Percentiles rank a stretch among this genome's conserved stretches.
phyloP scores from a whole-genome alignment of 2,329 filamentous ascomycete genomes.

The Capronia epimyces region DNA sequence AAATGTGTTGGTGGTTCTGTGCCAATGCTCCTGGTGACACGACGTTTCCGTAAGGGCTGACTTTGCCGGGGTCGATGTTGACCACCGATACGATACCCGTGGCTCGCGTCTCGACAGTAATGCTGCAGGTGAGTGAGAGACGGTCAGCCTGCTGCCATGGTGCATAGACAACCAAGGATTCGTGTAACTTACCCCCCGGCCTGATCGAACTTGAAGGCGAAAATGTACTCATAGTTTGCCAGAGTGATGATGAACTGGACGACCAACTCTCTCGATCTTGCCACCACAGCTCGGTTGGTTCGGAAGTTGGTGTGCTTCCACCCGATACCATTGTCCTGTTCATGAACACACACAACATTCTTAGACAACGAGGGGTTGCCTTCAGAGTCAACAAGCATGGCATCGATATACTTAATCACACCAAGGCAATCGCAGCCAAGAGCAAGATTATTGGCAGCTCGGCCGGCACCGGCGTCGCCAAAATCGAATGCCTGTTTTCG shows the following conservation, averaged over 20 bases:
- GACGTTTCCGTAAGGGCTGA: conserved; percentile 54
- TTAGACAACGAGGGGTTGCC: conserved; percentile 50
- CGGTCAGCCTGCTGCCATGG: neutral
- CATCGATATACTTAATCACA: conserved; percentile 61
- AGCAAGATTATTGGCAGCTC: conserved; percentile 61
- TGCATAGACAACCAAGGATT: neutral
- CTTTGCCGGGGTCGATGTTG: conserved; percentile 54
- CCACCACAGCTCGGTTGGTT: conserved; percentile 57
- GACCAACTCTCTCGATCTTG: conserved; percentile 57
- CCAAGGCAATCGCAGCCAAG: conserved; percentile 66
- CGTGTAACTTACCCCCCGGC: conserved; percentile 44
- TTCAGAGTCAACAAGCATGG: conserved; percentile 48
- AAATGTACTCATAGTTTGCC: conserved; percentile 66
- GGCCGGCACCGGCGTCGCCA: conserved; percentile 62
- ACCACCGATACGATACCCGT: conserved; percentile 62
- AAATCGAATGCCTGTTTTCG: conserved; percentile 68
- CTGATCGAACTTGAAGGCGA: conserved; percentile 60
- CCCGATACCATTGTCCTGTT: conserved; percentile 62
- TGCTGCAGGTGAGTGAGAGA: conserved; percentile 23
- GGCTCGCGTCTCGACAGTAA: conserved; percentile 57
- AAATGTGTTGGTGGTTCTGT: conserved; percentile 66
- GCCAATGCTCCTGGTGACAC: conserved; percentile 60
- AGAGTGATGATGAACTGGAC: conserved; percentile 64
- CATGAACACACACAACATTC: conserved; percentile 63
- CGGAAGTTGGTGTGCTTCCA: conserved; percentile 69